Evolutionary conservation across 345 rosid genomes (phyloP), one percentile per base, ranked within the genome.

Genomic region (Salix udensis): DNA sequence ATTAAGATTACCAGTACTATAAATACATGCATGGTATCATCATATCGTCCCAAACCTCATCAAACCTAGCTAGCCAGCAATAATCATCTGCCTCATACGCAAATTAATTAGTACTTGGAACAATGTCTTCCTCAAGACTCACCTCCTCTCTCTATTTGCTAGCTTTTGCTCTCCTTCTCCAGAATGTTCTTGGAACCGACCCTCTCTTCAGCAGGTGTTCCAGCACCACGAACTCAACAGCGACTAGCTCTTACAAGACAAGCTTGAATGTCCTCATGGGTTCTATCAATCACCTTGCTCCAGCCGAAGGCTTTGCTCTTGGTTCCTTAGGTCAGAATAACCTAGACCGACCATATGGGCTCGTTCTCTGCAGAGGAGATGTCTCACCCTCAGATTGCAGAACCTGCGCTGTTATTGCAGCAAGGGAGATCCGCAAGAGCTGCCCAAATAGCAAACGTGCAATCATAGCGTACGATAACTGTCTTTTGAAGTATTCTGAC

Each of bases 401-500:
- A 53, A 61, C 89, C 28, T 91, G 92, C 39, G 67, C 88, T 4
- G 82, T 77, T 0, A 77, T 84, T 0, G 92, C 92, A 6, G 78
- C 84, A 52, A 69, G 84, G 1, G 77, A 84, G 78, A 84, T 92
- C 75, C 77, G 77, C 68, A 71, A 62, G 67, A 78, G 71, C 37
- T 91, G 94, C 79, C 91, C 93, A 0, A 16, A 36, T 72, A 71
- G 86, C 85, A 88, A 87, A 73, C 87, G 79, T 2, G 90, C 87
- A 5, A 73, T 87, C 66, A 80, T 91, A 40, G 87, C 89, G 90
- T 88, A 87, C 50, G 93, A 91, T 39, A 58, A 88, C 61, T 93
- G 97, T 76, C 78, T 90, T 31, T 70, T 93, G 73, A 91, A 93
- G 86, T 91, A 88, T 73, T 83, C 90, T 0, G 70, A 86, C 16